phyloP scores from a whole-genome alignment of 352 stramenopile species.

The Phytopythium boreale region DNA sequence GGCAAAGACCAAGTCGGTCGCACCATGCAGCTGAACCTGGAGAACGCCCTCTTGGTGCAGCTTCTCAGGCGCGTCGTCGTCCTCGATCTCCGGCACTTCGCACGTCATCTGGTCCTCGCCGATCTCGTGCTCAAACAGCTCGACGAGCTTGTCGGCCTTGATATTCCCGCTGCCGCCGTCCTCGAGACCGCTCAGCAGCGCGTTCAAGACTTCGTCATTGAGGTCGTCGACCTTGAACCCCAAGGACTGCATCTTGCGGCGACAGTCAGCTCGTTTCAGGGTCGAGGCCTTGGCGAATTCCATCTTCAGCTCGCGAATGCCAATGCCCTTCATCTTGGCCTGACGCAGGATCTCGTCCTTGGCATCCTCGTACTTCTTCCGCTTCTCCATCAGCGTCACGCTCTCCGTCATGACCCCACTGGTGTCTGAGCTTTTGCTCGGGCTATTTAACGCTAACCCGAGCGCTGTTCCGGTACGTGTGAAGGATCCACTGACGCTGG shows the following conservation, averaged over 20 bases:
- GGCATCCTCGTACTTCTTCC: conserved; percentile 62
- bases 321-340: conserved; percentile 62
- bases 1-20: conserved; percentile 41
- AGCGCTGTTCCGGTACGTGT: conserved; percentile 1
- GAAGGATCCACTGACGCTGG: not conserved
- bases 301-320: conserved; percentile 55
- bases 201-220: conserved; percentile 67
- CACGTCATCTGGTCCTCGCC: conserved; percentile 73
- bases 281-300: conserved; percentile 58
- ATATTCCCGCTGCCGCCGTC: conserved; percentile 35
- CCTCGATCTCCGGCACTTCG: conserved; percentile 73
- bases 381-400: conserved; percentile 34
- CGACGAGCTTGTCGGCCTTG: conserved; percentile 44
- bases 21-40: conserved; percentile 51
- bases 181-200: conserved; percentile 57
- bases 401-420: conserved; percentile 27
- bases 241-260: conserved; percentile 54
- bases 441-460: conserved; percentile 19
- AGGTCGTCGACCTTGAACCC: conserved; percentile 68
- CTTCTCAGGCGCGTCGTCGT: conserved; percentile 63
- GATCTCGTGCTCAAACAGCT: conserved; percentile 67
- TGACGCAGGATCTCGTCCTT: conserved; percentile 69
- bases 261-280: conserved; percentile 54
- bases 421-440: conserved; percentile 28
- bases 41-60: conserved; percentile 71